Evolutionary conservation across 805 yeast genomes (phyloP).

Genomic region (Metschnikowia proteae): DNA sequence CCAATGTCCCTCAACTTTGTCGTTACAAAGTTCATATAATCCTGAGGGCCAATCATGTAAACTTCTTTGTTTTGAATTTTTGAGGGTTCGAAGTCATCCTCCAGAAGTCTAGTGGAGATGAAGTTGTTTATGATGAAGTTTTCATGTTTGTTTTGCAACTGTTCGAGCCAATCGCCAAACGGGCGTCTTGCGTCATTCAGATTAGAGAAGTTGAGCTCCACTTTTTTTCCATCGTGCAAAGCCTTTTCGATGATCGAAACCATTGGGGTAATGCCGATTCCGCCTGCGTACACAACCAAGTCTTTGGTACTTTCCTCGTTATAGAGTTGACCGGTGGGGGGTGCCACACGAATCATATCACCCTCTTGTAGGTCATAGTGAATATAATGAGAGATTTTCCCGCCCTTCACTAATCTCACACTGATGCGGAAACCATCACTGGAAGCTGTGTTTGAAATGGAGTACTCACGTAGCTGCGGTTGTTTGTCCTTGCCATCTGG

Average conservation of each 20-base stretch:
- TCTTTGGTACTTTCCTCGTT: constrained; percentile 30
- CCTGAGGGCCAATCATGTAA: constrained; percentile 34
- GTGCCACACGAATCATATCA: constrained; percentile 45
- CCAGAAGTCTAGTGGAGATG: constrained; percentile 14
- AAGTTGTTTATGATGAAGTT: constrained; percentile 22
- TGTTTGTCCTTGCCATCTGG: constrained; percentile 41
- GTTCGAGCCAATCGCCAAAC: constrained; percentile 21
- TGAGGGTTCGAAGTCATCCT: constrained; percentile 23
- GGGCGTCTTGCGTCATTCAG: constrained; percentile 20
- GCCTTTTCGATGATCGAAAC: constrained; percentile 48
- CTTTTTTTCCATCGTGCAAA: constrained; percentile 26
- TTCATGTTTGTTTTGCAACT: constrained; percentile 11
- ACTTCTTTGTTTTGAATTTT: constrained; percentile 19
- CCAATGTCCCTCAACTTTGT: constrained; percentile 20
- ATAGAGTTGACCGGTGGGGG: constrained; percentile 57
- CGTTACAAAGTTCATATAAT: constrained; percentile 28
- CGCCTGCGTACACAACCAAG: constrained; percentile 50
- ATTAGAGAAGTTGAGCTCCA: constrained; percentile 35
- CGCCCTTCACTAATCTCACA: constrained; percentile 45
- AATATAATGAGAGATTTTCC: constrained; percentile 48
- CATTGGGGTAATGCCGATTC: constrained; percentile 67
- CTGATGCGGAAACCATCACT: constrained; percentile 50
- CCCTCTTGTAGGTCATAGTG: constrained; percentile 48
- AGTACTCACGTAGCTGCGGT: constrained; percentile 49
- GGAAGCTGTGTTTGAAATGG: constrained; percentile 43